Base-by-base conservation (phyloP, 495 filamentous ascomycete species). In the Staphylotrichum longicolle region DNA sequence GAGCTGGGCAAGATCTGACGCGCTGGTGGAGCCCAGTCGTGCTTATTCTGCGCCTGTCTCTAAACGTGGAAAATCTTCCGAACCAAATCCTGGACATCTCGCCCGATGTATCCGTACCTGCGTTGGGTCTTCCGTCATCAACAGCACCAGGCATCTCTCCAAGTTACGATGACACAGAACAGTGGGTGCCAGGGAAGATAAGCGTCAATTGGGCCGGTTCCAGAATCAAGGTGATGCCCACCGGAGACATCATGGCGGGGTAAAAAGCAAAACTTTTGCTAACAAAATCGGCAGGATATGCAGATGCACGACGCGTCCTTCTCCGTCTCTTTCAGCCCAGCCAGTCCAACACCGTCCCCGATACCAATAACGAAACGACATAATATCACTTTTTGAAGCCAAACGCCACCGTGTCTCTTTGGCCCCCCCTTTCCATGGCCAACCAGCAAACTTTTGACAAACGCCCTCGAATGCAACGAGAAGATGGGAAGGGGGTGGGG, bases 361-460 rank as follows among this genome's bases (percentile, higher is more conserved):
- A 42, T 33, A 45, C 27, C 27, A 7, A 40, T 20, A 15, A 5
- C 12, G 14, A 51, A 52, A 9, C 3, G 35, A 56, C 8, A 58
- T 27, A 15, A 45, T 35, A 20, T 8, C 37, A 37, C 35, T 46
- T 46, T 5, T 8, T 14, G 34, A 12, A 54, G 10, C 41, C 32
- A 47, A 32, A 54, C 41, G 58, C 49, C 58, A 1, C 40, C 49
- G 1, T 45, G 41, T 10, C 34, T 52, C 40, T 52, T 60, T 54
- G 10, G 11, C 32, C 37, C 10, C 9, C 41, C 49, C 3, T 32
- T 47, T 34, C 41, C 40, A 60, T 60, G 32, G 20, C 58, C 58
- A 20, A 15, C 20, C 44, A n/a, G 14, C n/a, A 46, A 30, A 47
- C 33, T 54, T n/a, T 11, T 37, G 40, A 60, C 11, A 42, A 53